These are phyloP conservation scores for Corylus americana DNA, from an alignment of 306 rosid species.

Conservation along the genomic window DNA sequence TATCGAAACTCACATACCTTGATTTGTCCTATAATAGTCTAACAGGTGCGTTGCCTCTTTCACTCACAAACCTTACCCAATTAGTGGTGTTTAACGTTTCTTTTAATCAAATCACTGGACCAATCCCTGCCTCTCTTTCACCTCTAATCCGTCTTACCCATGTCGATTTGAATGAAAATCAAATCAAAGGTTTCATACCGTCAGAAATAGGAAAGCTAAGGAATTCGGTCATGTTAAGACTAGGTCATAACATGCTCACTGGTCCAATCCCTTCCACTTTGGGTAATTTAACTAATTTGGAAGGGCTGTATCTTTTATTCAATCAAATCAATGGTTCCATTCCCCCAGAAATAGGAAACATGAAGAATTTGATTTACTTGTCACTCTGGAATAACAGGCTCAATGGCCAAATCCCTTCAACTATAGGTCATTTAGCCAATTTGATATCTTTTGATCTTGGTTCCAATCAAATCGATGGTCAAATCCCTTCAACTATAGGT, in stretches of 20 bases:
- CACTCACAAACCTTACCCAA: background rate
- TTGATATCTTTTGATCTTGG: background rate
- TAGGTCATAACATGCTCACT: too few relatives aligned
- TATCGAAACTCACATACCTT: conserved; percentile 10
- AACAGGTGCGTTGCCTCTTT: background rate
- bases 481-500: background rate
- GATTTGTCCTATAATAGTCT: background rate
- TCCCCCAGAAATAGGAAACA: background rate
- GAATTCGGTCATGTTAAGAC: too few relatives aligned
- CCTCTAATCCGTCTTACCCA: background rate
- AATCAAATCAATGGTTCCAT: conserved; percentile 6
- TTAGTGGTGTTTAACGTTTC: background rate
- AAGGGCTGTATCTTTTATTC: too few relatives aligned
- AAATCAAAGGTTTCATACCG: too few relatives aligned
- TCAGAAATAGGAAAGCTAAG: too few relatives aligned
- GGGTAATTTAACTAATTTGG: too few relatives aligned
- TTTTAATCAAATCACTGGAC: background rate
- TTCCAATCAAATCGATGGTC: background rate
- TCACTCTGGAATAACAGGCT: background rate
- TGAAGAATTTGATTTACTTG: background rate
- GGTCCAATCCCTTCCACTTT: too few relatives aligned
- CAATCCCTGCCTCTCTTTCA: background rate
- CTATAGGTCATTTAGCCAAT: background rate
- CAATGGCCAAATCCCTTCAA: background rate
- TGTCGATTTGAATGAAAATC: background rate